Conservation (phyloP, 2,329 filamentous ascomycete species). For the Aspergillus pseudotamarii region DNA sequence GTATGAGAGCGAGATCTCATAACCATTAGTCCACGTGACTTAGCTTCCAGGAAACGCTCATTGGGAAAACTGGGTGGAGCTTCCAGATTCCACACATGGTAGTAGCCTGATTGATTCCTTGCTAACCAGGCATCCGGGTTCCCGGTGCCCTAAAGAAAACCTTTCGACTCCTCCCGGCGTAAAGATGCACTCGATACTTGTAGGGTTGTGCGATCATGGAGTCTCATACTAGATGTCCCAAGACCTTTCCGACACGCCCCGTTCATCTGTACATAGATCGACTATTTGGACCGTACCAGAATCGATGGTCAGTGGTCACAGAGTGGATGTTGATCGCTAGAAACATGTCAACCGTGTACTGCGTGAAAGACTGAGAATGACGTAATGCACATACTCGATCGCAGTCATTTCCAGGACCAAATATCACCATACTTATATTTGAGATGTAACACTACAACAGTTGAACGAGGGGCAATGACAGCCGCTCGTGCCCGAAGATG, state of each 20-base stretch:
- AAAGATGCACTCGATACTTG: not conserved
- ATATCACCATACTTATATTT: not conserved
- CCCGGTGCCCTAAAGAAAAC: not conserved
- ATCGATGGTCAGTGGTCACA: not conserved
- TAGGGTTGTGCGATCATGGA: not conserved
- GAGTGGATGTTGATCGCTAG: not conserved
- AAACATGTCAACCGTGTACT: not conserved
- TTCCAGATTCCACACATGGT: too few species aligned
- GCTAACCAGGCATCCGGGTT: not conserved
- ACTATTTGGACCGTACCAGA: not conserved
- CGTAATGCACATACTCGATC: not conserved
- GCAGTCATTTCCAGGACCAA: not conserved
- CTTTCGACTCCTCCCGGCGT: too few species aligned
- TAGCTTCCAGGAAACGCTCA: not conserved
- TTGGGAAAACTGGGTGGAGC: too few species aligned
- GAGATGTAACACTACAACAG: not conserved
- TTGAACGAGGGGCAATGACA: not conserved
- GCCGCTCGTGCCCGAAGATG: conserved; percentile 5
- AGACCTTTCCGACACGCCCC: not conserved
- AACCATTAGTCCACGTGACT: conserved; percentile 43
- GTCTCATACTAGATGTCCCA: not conserved
- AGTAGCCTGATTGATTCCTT: not conserved
- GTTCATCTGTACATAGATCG: not conserved
- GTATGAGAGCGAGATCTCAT: conserved; percentile 44
- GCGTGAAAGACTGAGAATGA: not conserved